Base-by-base conservation (phyloP, 768 basidiomycete genomes). In the Suillus occidentalis region DNA sequence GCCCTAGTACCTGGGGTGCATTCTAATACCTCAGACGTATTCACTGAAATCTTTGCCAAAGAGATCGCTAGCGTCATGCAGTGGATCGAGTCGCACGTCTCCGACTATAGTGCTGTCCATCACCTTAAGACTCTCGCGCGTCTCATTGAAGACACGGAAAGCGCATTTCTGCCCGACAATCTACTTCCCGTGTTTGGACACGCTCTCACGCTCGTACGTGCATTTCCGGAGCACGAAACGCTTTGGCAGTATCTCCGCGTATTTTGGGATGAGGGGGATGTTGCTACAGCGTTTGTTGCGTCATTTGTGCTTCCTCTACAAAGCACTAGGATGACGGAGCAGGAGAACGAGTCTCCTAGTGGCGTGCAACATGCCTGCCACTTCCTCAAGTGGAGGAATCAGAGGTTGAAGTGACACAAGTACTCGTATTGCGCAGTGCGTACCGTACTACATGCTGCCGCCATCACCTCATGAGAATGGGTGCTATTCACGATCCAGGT, bases 361-460 rank as follows among this genome's bases (percentile, higher is more conserved):
- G 0, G 88, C 91, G 58, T 77, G 81, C 63, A 97, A 88, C 42
- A 94, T 84, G 69, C 83, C 93, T 69, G 89, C 80, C 25, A 96
- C 77, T 12, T 95, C 95, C 13, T 89, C 83, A 72, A 59, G n/a
- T 59, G 58, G 58, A 59, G 58, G 25, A 59, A 20, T 42, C 18
- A 42, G 18, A 59, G 18, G 9, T 42, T 28, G 39, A 40, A 40
- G 25, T 58, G 22, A 42, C 18, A 7, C 25, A 42, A 59, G 10
- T 12, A 1, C 25, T 28, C 40, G 18, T 42, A 42, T 18, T 18
- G 22, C 8, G 13, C 8, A 37, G 13, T 36, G 4, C 4, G 28
- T 20, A 10, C 50, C 18, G 52, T 53, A 18, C 18, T 53, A 18
- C 20, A 20, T 31, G 52, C 31, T 28, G 25, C 25, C 9, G 16